Evolutionary conservation across 495 filamentous ascomycete genomes (phyloP).

Genomic region (Clohesyomyces aquaticus): DNA sequence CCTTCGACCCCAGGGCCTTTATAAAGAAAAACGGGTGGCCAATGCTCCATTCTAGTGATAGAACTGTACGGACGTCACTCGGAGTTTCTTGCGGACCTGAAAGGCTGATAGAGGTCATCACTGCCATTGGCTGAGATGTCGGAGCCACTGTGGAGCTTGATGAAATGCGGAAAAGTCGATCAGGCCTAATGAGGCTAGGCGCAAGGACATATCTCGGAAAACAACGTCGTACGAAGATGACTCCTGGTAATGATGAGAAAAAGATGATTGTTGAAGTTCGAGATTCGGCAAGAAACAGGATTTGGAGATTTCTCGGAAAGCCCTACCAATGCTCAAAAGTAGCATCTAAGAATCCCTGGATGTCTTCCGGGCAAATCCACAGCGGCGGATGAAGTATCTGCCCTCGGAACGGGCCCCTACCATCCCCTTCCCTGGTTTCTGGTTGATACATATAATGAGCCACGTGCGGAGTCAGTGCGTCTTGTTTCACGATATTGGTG

Average conservation of each 20-base stretch:
- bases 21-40: neutral
- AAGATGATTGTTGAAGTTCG: neutral
- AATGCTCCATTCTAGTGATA: neutral
- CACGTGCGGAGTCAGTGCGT: too few relatives aligned
- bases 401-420: too few relatives aligned
- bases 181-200: neutral
- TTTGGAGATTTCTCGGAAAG: neutral
- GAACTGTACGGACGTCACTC: conserved; percentile 11
- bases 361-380: too few relatives aligned
- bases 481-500: too few relatives aligned
- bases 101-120: conserved; percentile 3
- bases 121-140: neutral
- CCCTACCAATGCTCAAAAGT: too few relatives aligned
- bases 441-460: too few relatives aligned
- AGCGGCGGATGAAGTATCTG: too few relatives aligned
- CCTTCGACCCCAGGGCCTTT: neutral
- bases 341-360: too few relatives aligned
- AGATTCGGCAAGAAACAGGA: neutral
- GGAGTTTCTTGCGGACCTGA: conserved; percentile 1
- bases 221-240: neutral
- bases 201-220: neutral
- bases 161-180: neutral
- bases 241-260: neutral
- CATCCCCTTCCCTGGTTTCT: too few relatives aligned
- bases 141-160: neutral